Base-by-base conservation (phyloP, 129 eudicot species). In the Glebionis coronaria region DNA sequence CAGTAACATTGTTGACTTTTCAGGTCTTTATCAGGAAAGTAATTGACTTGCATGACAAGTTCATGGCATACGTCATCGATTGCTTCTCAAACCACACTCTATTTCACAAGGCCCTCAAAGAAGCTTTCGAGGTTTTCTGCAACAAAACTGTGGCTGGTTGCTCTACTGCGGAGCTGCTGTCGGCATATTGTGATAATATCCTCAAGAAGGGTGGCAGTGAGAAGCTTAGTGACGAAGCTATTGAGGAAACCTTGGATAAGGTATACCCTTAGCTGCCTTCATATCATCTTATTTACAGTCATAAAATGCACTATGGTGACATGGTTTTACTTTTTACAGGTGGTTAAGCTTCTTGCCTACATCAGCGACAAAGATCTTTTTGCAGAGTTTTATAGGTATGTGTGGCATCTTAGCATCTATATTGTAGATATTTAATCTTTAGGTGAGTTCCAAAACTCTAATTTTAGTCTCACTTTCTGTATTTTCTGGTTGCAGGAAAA, bases 171-270 rank as follows among this genome's bases (percentile, higher is more conserved):
- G 95, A 90, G 77, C 66, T 86, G 12, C 47, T 90, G 63, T 90
- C 97, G 55, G 72, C 88, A 14, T 84, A 70, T 54, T 86, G 95
- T 67, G 96, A 92, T 68, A 82, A 92, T 72, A 74, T 88, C 31
- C 87, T 92, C 13, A 92, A 80, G 68, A 88, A 92, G 52, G 96
- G 96, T 18, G 91, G 89, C 13, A 85, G 87, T 46, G 88, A 88
- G 69, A 82, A 82, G 49, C 52, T 85, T 56, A 85, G 91, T 61
- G 91, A 92, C 76, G 98, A 85, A 81, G 98, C 85, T 13, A 83
- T 88, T 28, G 98, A 92, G 56, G 96, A 92, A 44, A 85, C 95
- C 27, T 73, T 88, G 61, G 98, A 92, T 27, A 92, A 92, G 95
- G 97, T 91, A 45, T 20, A 20, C 23, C 31, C 9, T 42, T 64